Evolutionary conservation across 805 yeast species (phyloP).

Genomic region (Yamadazyma tumulicola): DNA sequence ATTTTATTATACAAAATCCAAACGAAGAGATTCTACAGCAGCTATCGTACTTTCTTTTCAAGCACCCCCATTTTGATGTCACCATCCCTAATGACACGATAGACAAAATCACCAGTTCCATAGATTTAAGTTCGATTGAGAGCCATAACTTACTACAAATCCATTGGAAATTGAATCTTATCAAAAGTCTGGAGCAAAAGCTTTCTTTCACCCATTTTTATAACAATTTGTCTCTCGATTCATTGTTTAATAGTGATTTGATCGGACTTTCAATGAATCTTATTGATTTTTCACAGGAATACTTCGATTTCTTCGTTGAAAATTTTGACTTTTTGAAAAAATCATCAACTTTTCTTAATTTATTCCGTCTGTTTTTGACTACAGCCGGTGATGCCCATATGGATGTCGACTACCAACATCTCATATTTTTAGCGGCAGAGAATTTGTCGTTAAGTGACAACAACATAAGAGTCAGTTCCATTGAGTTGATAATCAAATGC

Average conservation of each 20-base stretch:
- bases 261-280: slow-evolving; percentile 7
- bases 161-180: slow-evolving; percentile 12
- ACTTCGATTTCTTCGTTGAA: background rate
- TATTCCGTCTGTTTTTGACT: background rate
- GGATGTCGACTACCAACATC: background rate
- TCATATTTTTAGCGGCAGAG: slow-evolving; percentile 4
- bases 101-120: background rate
- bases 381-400: background rate
- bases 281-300: background rate
- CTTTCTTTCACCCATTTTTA: slow-evolving; percentile 4
- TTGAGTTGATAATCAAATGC: slow-evolving; percentile 42
- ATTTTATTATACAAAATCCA: slow-evolving; percentile 7
- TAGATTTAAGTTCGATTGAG: slow-evolving; percentile 2
- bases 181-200: slow-evolving; percentile 1
- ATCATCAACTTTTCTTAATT: slow-evolving; percentile 10
- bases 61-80: slow-evolving; percentile 6
- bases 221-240: slow-evolving; percentile 1
- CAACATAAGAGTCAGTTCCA: slow-evolving; percentile 45
- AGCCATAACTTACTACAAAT: slow-evolving; percentile 3
- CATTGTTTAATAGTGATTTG: slow-evolving; percentile 9
- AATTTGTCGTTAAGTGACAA: slow-evolving; percentile 9
- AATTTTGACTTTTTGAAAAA: slow-evolving; percentile 8
- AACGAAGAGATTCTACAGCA: slow-evolving; percentile 5
- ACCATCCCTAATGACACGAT: slow-evolving; percentile 3
- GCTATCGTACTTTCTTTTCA: slow-evolving; percentile 9